Base-by-base conservation (phyloP, 176 grass and related monocot genomes). In the Otatea glauca region DNA sequence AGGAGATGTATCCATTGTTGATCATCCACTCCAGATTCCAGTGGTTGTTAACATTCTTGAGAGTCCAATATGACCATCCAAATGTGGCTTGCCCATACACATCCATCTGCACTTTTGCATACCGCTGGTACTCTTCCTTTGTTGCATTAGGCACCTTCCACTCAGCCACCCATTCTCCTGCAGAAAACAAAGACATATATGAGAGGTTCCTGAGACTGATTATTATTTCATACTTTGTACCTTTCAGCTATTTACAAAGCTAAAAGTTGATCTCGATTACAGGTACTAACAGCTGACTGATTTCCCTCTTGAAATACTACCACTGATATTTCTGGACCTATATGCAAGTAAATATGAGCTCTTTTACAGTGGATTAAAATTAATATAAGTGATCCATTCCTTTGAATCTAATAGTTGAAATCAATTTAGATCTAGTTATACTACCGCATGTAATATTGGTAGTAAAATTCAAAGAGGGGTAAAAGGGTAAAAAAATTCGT, bases 21-120 rank as follows among this genome's bases (percentile, higher is more conserved):
- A 97, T 90, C 94, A 97, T 97, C 94, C 94, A 97, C 84, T 88
- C 37, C 4, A 97, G 81, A 29, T 80, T 91, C 94, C 89, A 93
- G 32, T 93, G 91, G 74, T 88, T 7, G 0, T 90, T 8, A 34
- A 81, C 70, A 39, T 93, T 86, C 78, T 93, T 92, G 70, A 86
- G 65, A 0, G 85, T 84, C 91, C 91, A 93, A 23, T 97, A 97
- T 0, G 91, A 72, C 94, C 91, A 97, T 55, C 94, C 94, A 81
- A 97, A 93, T 13, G 89, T 84, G 3, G 91, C 91, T 5, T 41
- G n/a, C 1, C 75, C 75, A 17, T 90, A 97, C 20, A 91, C 91
- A 0, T 72, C 50, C 49, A 92, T 56, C 38, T 92, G 91, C 23
- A 67, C 85, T 48, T 88, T 20, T 13, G 50, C 85, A 63, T 79